Evolutionary conservation across 176 grass and related monocot species (phyloP).

Genomic region (Calamus simplicifolius): DNA sequence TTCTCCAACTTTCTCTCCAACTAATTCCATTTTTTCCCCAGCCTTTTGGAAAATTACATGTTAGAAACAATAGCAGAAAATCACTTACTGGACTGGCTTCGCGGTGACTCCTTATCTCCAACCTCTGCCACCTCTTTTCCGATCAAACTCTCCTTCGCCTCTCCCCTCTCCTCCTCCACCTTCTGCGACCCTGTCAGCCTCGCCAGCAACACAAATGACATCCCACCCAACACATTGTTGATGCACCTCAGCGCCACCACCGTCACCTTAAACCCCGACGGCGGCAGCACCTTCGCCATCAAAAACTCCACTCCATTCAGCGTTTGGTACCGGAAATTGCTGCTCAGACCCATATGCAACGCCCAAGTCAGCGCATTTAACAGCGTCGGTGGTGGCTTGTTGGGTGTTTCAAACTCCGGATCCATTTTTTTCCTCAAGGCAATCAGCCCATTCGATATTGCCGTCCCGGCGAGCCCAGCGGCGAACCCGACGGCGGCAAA

Average conservation of each 20-base stretch:
- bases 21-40: too few species aligned
- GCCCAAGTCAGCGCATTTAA: constrained; percentile 1
- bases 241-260: constrained; percentile 2
- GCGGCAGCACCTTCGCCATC: neutral
- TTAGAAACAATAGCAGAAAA: neutral
- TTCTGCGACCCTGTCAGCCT: constrained; percentile 7
- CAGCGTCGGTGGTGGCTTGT: constrained; percentile 4
- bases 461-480: neutral
- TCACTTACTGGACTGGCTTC: neutral
- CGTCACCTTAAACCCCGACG: neutral
- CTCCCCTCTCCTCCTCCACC: neutral
- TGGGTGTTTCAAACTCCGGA: neutral
- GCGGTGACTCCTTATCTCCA: neutral
- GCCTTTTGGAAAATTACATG: too few species aligned
- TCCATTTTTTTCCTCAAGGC: constrained; percentile 1
- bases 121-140: neutral
- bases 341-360: constrained; percentile 6
- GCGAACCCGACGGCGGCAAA: neutral
- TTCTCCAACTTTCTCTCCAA: too few species aligned
- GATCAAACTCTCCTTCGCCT: neutral
- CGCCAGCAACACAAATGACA: neutral
- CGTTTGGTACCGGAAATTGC: constrained; percentile 6
- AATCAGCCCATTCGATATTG: neutral
- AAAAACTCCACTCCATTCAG: constrained; percentile 2
- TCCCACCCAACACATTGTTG: constrained; percentile 1